A percentile compares a stretch with the other conserved stretches of the same genome.
phyloP scores from a whole-genome alignment of 1,139 yeast species.

The Hyphopichia khmerensis region DNA sequence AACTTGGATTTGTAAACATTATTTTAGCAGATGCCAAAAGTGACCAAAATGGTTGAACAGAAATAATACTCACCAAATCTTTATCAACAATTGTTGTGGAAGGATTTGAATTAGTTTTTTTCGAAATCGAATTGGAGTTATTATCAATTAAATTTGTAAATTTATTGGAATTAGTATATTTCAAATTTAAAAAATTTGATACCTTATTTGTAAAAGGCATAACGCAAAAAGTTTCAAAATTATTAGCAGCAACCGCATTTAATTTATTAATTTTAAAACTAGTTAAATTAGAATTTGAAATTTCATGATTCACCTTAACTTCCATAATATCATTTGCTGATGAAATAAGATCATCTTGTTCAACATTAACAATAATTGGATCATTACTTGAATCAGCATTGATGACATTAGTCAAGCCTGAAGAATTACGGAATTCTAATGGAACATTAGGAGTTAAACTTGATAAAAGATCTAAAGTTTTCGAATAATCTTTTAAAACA shows the following conservation, averaged over 20 bases:
- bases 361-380: slow-evolving; percentile 4
- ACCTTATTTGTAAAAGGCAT: slow-evolving; percentile 34
- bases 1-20: slow-evolving; percentile 47
- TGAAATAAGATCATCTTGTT: not conserved
- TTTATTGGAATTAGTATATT: slow-evolving; percentile 4
- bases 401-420: not conserved
- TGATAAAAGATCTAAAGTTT: slow-evolving; percentile 32
- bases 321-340: slow-evolving; percentile 5
- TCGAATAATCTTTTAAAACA: slow-evolving; percentile 26
- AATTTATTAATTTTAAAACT: slow-evolving; percentile 23
- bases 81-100: slow-evolving; percentile 31
- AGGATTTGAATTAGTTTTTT: not conserved
- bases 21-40: slow-evolving; percentile 62
- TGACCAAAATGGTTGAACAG: slow-evolving; percentile 67
- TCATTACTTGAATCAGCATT: not conserved
- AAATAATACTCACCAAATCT: slow-evolving; percentile 9
- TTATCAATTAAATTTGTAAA: slow-evolving; percentile 5
- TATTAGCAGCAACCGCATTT: slow-evolving; percentile 48
- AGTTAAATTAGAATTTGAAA: slow-evolving; percentile 15
- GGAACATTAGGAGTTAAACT: slow-evolving; percentile 24
- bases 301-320: slow-evolving; percentile 13
- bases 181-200: slow-evolving; percentile 3
- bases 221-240: slow-evolving; percentile 54
- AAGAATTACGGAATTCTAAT: slow-evolving; percentile 15
- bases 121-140: not conserved